These are phyloP conservation scores for Pythium myriotylum DNA, from an alignment of 352 stramenopile species.

Conservation along the genomic window DNA sequence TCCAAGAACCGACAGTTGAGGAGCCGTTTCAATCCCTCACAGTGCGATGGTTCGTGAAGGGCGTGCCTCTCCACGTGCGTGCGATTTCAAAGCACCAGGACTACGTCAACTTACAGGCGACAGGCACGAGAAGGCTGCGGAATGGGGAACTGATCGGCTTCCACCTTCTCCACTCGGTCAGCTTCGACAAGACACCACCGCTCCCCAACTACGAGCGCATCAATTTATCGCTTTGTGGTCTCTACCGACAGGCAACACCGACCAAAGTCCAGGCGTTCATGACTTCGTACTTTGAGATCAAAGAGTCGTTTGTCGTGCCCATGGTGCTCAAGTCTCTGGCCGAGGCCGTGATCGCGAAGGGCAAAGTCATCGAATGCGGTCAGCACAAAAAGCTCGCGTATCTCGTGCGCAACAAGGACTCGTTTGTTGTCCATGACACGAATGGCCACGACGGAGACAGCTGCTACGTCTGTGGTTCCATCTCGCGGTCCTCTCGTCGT, in stretches of 20 bases:
- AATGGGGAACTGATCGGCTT: slow-evolving; percentile 56
- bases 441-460: neutral
- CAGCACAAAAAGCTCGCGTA: slow-evolving; percentile 65
- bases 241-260: slow-evolving; percentile 37
- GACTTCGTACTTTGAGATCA: slow-evolving; percentile 2
- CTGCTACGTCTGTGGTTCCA: slow-evolving; percentile 3
- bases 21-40: slow-evolving; percentile 59
- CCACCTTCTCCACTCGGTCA: slow-evolving; percentile 62
- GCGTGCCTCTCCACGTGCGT: slow-evolving; percentile 43
- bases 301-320: slow-evolving; percentile 32
- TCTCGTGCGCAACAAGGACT: slow-evolving; percentile 22
- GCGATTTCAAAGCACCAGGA: slow-evolving; percentile 51
- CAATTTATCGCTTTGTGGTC: slow-evolving; percentile 54
- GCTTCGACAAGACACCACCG: slow-evolving; percentile 47
- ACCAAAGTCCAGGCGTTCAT: neutral
- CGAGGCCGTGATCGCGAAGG: slow-evolving; percentile 34
- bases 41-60: slow-evolving; percentile 63
- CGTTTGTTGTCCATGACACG: neutral
- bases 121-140: slow-evolving; percentile 37
- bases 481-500: neutral
- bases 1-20: slow-evolving; percentile 34
- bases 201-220: slow-evolving; percentile 38
- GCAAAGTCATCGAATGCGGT: slow-evolving; percentile 40
- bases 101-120: slow-evolving; percentile 59
- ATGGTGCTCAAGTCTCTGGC: slow-evolving; percentile 42